Evolutionary conservation across 106 monocot genomes (phyloP), one percentile per base, ranked within the genome.

Genomic region (Platanthera zijinensis): DNA sequence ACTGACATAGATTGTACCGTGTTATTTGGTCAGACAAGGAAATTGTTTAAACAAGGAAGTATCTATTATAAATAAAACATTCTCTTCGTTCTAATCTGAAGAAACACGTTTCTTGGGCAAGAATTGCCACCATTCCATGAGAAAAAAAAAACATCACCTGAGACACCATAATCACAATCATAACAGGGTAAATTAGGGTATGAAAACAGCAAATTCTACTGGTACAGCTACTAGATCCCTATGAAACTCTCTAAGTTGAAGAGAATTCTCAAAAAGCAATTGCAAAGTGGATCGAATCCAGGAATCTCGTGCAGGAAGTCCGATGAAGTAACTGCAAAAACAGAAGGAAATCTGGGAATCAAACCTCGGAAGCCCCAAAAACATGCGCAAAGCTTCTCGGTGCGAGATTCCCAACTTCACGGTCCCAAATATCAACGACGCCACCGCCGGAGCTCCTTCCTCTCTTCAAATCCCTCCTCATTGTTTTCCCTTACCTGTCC

Each of bases 331-430:
- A 70, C 17, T 3, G 14, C 19, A 10, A 0, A 47, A 46, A 14
- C 17, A 70, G 5, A 2, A 0, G 5, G 48, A 72, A 72, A 2
- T 51, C 21, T 0, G 22, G 21, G 10, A 72, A 21, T 72, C 51
- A 19, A 72, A 90, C 93, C 93, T 93, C 86, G 48, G 90, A 88
- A 67, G 90, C 86, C 19, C 73, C 76, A 57, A 84, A 80, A 8
- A 57, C 48, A 70, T 83, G 81, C 10, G 84, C 75, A 64, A 93
- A 93, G 69, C 25, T 69, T 71, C 77, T 85, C 15, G 93, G 90
- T 0, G 74, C 0, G 51, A 88, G 53, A 74, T 77, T 72, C 47
- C 93, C 90, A 10, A 86, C 75, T 83, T 93, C 93, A 8, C 88
- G 82, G 70, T 74, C 73, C 71, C 82, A 84, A 12, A 93, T 69